Conservation (phyloP, 2,329 filamentous ascomycete genomes). For the Metarhizium robertsii region DNA sequence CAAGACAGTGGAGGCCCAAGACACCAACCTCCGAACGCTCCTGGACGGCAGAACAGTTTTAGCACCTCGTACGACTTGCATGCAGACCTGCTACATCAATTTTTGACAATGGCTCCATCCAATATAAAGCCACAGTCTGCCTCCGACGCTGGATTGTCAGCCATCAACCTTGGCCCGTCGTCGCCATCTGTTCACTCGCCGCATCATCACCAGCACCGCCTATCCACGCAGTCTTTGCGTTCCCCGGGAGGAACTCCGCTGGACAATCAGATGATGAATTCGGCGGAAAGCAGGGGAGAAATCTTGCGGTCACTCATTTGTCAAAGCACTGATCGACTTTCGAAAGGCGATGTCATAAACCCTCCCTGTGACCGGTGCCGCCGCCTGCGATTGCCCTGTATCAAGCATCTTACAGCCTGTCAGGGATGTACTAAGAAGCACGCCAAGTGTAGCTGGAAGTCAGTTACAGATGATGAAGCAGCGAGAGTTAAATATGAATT, state of each 20-base stretch:
- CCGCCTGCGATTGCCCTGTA: slow-evolving; percentile 68
- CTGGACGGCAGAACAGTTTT: slow-evolving; percentile 15
- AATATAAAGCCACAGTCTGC: slow-evolving; percentile 17
- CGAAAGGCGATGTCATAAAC: slow-evolving; percentile 64
- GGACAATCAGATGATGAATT: slow-evolving; percentile 15
- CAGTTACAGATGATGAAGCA: slow-evolving; percentile 64
- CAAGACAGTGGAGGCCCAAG: slow-evolving; percentile 25
- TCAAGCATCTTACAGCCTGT: slow-evolving; percentile 81
- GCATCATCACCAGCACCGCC: slow-evolving; percentile 9
- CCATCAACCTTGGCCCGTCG: slow-evolving; percentile 14
- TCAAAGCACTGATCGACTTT: slow-evolving; percentile 64
- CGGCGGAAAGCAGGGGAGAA: slow-evolving; percentile 19
- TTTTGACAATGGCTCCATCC: slow-evolving; percentile 18
- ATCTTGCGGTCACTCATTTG: slow-evolving; percentile 51
- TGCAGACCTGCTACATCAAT: slow-evolving; percentile 47
- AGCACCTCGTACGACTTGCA: slow-evolving; percentile 37
- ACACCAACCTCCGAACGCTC: slow-evolving; percentile 25
- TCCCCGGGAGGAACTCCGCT: slow-evolving; percentile 12
- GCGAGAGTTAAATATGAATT: slow-evolving; percentile 19
- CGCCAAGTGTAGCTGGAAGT: slow-evolving; percentile 78
- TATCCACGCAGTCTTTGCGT: slow-evolving; percentile 6
- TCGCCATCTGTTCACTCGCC: slow-evolving; percentile 17
- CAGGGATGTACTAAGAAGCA: slow-evolving; percentile 85
- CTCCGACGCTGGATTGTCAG: slow-evolving; percentile 17
- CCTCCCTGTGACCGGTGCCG: slow-evolving; percentile 81